phyloP scores from a whole-genome alignment of 2,329 filamentous ascomycete genomes.

The Hirsutella rhossiliensis region DNA sequence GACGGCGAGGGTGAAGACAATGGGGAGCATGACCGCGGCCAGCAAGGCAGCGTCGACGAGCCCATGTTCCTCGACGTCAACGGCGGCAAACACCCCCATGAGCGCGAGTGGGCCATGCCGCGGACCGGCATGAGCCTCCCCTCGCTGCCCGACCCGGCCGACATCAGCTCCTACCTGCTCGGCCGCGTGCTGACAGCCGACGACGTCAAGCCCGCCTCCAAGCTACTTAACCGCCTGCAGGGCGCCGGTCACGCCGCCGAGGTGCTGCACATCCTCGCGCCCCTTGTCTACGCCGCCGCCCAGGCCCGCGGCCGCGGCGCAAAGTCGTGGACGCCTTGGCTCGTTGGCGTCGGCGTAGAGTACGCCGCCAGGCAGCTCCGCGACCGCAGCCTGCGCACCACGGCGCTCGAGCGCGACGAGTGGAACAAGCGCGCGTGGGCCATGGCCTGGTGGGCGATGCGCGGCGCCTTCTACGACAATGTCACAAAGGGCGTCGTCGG shows the following conservation, averaged over 20 bases:
- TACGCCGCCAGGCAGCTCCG: constrained; percentile 77
- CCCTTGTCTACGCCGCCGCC: constrained; percentile 74
- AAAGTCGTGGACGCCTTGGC: constrained; percentile 83
- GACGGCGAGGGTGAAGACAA: constrained; percentile 27
- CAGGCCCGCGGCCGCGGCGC: constrained; percentile 62
- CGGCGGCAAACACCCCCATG: constrained; percentile 22
- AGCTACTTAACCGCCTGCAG: constrained; percentile 71
- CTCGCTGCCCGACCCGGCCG: constrained; percentile 64
- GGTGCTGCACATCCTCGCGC: constrained; percentile 81
- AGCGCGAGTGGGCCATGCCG: constrained; percentile 80
- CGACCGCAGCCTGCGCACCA: constrained; percentile 66
- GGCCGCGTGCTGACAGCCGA: constrained; percentile 88
- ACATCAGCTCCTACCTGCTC: constrained; percentile 79
- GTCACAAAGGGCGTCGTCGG: constrained; percentile 66
- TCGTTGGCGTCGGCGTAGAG: constrained; percentile 75
- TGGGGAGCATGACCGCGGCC: constrained; percentile 30
- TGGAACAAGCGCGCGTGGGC: constrained; percentile 79
- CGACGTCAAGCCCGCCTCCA: constrained; percentile 86
- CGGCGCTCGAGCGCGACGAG: constrained; percentile 80
- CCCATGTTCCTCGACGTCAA: background rate
- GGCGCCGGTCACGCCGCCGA: constrained; percentile 69
- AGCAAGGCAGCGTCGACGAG: constrained; percentile 22
- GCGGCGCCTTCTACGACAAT: constrained; percentile 93
- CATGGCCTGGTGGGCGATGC: constrained; percentile 92
- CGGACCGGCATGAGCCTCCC: constrained; percentile 80